Conservation (phyloP, 2,329 filamentous ascomycete species). For the Fusarium luffae region DNA sequence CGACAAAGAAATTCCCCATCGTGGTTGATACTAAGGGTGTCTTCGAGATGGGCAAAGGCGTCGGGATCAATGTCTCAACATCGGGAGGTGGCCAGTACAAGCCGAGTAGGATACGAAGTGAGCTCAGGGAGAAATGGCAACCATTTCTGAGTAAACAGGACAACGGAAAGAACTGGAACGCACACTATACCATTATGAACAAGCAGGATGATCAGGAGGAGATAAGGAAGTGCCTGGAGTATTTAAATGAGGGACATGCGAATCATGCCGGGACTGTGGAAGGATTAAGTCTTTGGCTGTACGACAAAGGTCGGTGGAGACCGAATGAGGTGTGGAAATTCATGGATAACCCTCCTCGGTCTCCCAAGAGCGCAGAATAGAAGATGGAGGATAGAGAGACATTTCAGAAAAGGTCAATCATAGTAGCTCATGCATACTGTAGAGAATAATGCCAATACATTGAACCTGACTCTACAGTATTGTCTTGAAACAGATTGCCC, state of each 20-base stretch:
- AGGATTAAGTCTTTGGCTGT: conserved; percentile 24
- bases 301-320: conserved; percentile 31
- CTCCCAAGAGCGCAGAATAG: not conserved
- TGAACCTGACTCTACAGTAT: not conserved
- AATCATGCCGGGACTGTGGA: conserved; percentile 14
- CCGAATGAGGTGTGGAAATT: conserved; percentile 5
- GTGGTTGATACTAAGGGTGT: not conserved
- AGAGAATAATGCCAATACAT: not conserved
- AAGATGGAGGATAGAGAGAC: not conserved
- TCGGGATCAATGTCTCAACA: conserved; percentile 23
- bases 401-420: not conserved
- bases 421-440: not conserved
- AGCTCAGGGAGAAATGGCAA: conserved; percentile 23
- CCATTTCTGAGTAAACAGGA: conserved; percentile 30
- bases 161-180: conserved; percentile 22
- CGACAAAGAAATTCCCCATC: conserved; percentile 4
- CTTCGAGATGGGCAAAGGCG: conserved; percentile 31
- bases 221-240: conserved; percentile 7
- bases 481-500: not conserved
- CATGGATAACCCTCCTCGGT: not conserved
- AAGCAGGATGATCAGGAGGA: conserved; percentile 32
- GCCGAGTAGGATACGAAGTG: conserved; percentile 2
- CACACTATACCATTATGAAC: conserved; percentile 37
- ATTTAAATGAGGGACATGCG: not conserved
- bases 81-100: conserved; percentile 1